phyloP scores from a whole-genome alignment of 2,329 filamentous ascomycete genomes.

The Ascochyta fabae region DNA sequence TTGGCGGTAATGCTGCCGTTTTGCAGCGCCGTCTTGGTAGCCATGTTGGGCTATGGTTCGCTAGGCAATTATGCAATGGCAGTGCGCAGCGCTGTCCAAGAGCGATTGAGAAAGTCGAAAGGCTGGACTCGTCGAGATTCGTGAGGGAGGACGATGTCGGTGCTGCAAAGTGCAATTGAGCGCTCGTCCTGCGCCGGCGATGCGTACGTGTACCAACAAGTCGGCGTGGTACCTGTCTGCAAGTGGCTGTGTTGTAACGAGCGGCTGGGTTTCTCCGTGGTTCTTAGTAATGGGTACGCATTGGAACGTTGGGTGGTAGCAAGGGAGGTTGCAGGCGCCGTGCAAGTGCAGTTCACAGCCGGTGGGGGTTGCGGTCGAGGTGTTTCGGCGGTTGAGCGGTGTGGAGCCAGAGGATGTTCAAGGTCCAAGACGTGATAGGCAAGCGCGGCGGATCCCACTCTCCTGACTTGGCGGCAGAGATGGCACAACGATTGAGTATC shows the following conservation, averaged over 20 bases:
- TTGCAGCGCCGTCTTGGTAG: conserved; percentile 23
- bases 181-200: conserved; percentile 4
- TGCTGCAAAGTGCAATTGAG: conserved; percentile 4
- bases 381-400: conserved; percentile 40
- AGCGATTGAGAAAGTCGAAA: background rate
- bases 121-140: background rate
- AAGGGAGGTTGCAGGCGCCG: conserved; percentile 18
- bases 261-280: conserved; percentile 17
- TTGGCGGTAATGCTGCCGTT: conserved; percentile 18
- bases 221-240: conserved; percentile 3
- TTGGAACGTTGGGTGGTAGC: conserved; percentile 26
- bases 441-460: conserved; percentile 32
- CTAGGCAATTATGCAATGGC: background rate
- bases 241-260: conserved; percentile 16
- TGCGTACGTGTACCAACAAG: conserved; percentile 7
- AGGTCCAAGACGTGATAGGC: conserved; percentile 35
- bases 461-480: conserved; percentile 6
- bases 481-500: conserved; percentile 12
- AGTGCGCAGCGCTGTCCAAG: background rate
- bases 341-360: conserved; percentile 16
- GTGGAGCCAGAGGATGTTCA: conserved; percentile 34
- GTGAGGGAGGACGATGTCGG: background rate
- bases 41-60: conserved; percentile 19
- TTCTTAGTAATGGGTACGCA: conserved; percentile 30
- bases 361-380: conserved; percentile 30